A percentile compares a stretch with the other conserved stretches of the same genome.
These are phyloP conservation scores for Ophiostoma montium DNA, from an alignment of 2,329 filamentous ascomycete genomes.

Conservation along the genomic window DNA sequence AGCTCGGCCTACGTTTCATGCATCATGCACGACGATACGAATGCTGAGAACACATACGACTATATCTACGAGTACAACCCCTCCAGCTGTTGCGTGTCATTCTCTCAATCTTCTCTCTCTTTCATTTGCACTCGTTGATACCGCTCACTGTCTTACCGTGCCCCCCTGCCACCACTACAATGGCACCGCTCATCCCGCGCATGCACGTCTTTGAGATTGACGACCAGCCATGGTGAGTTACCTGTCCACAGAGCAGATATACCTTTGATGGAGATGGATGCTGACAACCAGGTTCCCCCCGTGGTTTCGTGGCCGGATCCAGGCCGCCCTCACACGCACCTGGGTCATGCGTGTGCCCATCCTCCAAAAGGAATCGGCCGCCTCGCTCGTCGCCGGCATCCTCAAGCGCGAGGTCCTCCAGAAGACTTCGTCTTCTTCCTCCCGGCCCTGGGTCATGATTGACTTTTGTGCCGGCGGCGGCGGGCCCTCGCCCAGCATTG, in stretches of 20 bases:
- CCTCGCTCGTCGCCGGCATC: conserved; percentile 43
- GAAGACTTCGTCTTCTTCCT: conserved; percentile 12
- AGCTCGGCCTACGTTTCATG: too few relatives aligned
- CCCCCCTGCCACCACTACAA: background rate
- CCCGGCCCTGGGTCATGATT: conserved; percentile 43
- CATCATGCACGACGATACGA: too few relatives aligned
- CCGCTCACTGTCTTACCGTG: background rate
- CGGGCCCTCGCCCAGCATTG: conserved; percentile 53
- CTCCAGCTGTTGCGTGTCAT: too few relatives aligned
- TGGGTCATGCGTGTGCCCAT: conserved; percentile 48
- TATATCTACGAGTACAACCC: too few relatives aligned
- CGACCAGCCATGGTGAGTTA: conserved; percentile 47
- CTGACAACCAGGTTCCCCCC: conserved; percentile 43
- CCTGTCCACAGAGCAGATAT: background rate
- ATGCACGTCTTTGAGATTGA: conserved; percentile 55
- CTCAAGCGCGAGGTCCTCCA: conserved; percentile 23
- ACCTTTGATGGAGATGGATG: too few relatives aligned
- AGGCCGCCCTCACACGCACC: conserved; percentile 47
- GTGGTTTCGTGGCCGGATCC: conserved; percentile 49
- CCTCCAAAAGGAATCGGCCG: conserved; percentile 42
- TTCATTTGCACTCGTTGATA: too few relatives aligned
- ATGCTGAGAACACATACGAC: too few relatives aligned
- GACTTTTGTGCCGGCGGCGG: conserved; percentile 67
- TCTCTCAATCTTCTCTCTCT: too few relatives aligned
- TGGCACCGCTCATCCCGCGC: conserved; percentile 26